Evolutionary conservation across 1,139 yeast species (phyloP), one percentile per base, ranked within the genome.

Genomic region (Geotrichum aggregatum): DNA sequence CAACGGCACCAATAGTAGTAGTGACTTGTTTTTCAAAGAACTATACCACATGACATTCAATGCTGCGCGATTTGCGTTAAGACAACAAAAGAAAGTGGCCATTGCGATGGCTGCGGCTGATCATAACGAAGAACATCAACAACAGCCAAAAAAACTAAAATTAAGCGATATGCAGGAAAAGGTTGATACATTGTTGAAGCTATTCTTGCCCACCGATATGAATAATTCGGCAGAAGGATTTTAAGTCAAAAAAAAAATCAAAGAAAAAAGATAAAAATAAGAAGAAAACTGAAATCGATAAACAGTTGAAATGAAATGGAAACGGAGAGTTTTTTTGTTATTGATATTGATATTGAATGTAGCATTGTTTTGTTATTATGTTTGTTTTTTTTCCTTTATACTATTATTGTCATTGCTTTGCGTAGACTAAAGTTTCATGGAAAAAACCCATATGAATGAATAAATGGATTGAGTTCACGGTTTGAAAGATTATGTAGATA

Each of bases 321-420:
- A n/a, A n/a, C n/a, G n/a, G n/a, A 42, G 13, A 35, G n/a, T 21
- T 22, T n/a, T 41, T 41, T 21, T 21, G 6, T n/a, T 3, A 26
- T 28, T 26, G 1, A 28, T 19, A 41, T 26, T 8, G 8, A n/a
- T 14, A 5, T 14, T 19, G 14, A 18, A 3, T 39, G 2, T 40
- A 18, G 30, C 42, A 42, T 38, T 48, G 43, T 24, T 40, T 43
- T 7, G 52, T 47, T 47, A n/a, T n/a, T n/a, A n/a, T n/a, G n/a
- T n/a, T n/a, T n/a, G n/a, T n/a, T n/a, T n/a, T n/a, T n/a, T n/a
- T n/a, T n/a, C n/a, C n/a, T n/a, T n/a, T n/a, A n/a, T n/a, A n/a
- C n/a, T n/a, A n/a, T n/a, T n/a, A n/a, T n/a, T n/a, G n/a, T n/a
- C n/a, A n/a, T n/a, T n/a, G n/a, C n/a, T n/a, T n/a, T n/a, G n/a